Base-by-base conservation (phyloP, 1,284 basidiomycete species). In the Apiotrichum porosum region DNA sequence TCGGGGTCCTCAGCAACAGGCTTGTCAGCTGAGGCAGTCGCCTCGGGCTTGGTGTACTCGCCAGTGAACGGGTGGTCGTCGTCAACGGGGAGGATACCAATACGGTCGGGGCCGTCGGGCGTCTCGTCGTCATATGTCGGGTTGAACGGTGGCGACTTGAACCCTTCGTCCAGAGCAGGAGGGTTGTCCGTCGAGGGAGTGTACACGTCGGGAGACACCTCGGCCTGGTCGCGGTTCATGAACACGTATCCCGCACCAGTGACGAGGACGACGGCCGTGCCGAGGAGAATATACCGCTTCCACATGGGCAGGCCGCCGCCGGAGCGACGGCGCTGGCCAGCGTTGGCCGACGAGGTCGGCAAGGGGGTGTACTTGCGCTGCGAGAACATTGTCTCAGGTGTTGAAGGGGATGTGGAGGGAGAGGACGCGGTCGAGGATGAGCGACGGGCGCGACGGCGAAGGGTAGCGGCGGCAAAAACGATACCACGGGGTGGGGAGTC, bases 351-450 rank as follows among this genome's bases (percentile, higher is more conserved):
- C 36, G 51, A 60, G n/a, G 64, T 69, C 14, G 70, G 70, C 4
- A 72, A 56, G 32, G 69, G 66, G 13, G 65, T 51, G 51, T 72
- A 72, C 48, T 70, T 69, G 31, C 66, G 54, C 28, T 56, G 49
- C 28, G 48, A 47, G 54, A 72, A 72, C 70, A 72, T 72, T 13
- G 19, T 26, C 8, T 28, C 26, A 6, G 26, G 26, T 28, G 26
- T 28, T 28, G 26, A 12, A 6, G 8, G 26, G 26, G 26, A 12
- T 28, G 26, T 6, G 26, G 26, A 28, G 12, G 26, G 8, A 28
- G 26, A 28, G 26, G 26, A 28, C 6, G 26, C 26, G 26, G n/a
- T n/a, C n/a, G n/a, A n/a, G n/a, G n/a, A n/a, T n/a, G n/a, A n/a
- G n/a, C n/a, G n/a, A n/a, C 26, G 26, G 12, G 26, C 26, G 26